Evolutionary conservation across 768 basidiomycete species (phyloP).

Genomic region (Pulveroboletus ravenelii): DNA sequence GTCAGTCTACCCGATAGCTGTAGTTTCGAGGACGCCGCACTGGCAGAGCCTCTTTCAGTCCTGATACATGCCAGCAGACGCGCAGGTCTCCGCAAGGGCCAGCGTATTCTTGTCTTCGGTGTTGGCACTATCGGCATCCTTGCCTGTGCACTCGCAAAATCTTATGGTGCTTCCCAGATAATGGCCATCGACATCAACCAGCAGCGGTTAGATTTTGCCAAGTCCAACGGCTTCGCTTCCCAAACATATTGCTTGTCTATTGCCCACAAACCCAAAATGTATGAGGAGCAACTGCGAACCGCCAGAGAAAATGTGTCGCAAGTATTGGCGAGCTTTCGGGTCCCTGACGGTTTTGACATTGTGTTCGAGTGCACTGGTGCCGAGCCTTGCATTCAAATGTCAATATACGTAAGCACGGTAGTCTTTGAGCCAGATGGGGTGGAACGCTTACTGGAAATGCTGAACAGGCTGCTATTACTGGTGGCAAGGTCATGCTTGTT

Average conservation of each 20-base stretch:
- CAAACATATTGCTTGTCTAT: conserved; percentile 62
- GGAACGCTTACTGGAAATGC: conserved; percentile 11
- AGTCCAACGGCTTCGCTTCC: conserved; percentile 68
- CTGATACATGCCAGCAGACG: conserved; percentile 62
- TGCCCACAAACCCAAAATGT: conserved; percentile 44
- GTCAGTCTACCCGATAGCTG: conserved; percentile 68
- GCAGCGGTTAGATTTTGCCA: conserved; percentile 74
- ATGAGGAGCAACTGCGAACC: conserved; percentile 52
- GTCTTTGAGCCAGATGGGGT: conserved; percentile 9
- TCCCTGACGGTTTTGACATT: conserved; percentile 80
- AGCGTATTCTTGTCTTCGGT: conserved; percentile 83
- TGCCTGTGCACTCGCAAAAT: conserved; percentile 73
- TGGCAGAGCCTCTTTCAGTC: conserved; percentile 94
- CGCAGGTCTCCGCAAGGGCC: conserved; percentile 42
- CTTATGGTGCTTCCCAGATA: conserved; percentile 64
- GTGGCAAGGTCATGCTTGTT: conserved; percentile 88
- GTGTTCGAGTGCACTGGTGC: conserved; percentile 96
- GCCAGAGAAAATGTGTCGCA: conserved; percentile 54
- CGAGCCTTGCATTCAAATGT: conserved; percentile 87
- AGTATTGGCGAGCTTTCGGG: conserved; percentile 52
- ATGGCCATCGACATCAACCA: conserved; percentile 86
- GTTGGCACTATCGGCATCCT: conserved; percentile 93
- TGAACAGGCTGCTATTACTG: conserved; percentile 68
- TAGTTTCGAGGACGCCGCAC: conserved; percentile 75
- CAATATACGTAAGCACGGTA: conserved; percentile 66